Evolutionary conservation across 2,329 filamentous ascomycete genomes (phyloP).

Genomic region (Paecilomyces dactylethromorphus): DNA sequence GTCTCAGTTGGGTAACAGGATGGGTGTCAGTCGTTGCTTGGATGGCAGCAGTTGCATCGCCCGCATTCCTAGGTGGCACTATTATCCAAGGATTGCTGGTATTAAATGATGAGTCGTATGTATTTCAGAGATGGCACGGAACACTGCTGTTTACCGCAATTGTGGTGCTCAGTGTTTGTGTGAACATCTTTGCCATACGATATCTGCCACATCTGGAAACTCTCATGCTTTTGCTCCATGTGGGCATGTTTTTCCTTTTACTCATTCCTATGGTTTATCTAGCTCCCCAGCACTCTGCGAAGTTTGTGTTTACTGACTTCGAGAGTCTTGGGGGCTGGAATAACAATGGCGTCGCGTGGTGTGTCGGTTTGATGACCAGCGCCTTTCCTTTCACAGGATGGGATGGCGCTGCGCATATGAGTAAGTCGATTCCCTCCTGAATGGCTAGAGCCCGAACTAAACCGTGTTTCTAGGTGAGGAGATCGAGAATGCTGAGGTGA

Average conservation of each 20-base stretch:
- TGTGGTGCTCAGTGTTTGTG: constrained; percentile 31
- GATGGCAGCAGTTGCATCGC: constrained; percentile 40
- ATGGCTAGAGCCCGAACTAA: constrained; percentile 4
- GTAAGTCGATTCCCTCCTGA: constrained; percentile 18
- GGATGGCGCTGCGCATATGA: constrained; percentile 35
- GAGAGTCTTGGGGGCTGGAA: constrained; percentile 36
- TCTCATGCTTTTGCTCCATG: constrained; percentile 35
- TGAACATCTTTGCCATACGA: constrained; percentile 36
- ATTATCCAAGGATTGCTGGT: constrained; percentile 42
- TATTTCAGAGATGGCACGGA: constrained; percentile 37
- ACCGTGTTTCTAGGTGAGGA: constrained; percentile 26
- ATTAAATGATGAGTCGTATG: constrained; percentile 37
- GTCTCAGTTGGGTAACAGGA: constrained; percentile 37
- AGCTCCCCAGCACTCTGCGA: constrained; percentile 29
- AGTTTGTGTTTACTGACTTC: constrained; percentile 36
- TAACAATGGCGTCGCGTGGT: constrained; percentile 27
- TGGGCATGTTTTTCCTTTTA: constrained; percentile 37
- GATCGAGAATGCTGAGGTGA: constrained; percentile 41
- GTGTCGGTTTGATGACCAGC: constrained; percentile 35
- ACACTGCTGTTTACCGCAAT: constrained; percentile 39
- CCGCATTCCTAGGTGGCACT: constrained; percentile 38
- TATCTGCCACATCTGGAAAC: constrained; percentile 34
- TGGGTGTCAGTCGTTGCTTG: constrained; percentile 40
- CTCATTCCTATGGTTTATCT: constrained; percentile 38
- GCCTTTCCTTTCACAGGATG: constrained; percentile 37